Conservation (phyloP, 148 eudicot genomes). For the Limonium bicolor region DNA sequence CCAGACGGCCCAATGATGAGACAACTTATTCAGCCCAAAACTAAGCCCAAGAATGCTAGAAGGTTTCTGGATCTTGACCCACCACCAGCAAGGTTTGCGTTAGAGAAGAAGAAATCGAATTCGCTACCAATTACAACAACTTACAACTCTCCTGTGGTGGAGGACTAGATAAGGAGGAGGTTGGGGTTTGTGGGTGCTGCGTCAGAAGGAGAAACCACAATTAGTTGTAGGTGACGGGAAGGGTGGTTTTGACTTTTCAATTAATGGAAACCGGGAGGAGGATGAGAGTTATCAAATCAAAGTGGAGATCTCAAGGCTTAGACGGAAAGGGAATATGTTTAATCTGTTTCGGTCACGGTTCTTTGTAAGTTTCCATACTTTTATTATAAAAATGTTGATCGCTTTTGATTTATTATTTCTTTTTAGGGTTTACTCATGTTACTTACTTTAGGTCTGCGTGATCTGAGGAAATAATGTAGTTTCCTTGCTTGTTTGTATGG, state of each 20-base stretch:
- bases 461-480: neutral
- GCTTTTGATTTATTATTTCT: neutral
- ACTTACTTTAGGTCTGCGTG: too few species aligned
- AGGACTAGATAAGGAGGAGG: slow-evolving; percentile 16
- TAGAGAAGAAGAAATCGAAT: slow-evolving; percentile 8
- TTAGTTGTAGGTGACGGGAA: slow-evolving; percentile 8
- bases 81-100: slow-evolving; percentile 39
- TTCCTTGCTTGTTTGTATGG: neutral
- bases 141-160: too few species aligned
- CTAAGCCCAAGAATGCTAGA: slow-evolving; percentile 44
- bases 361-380: neutral
- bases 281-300: too few species aligned
- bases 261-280: too few species aligned
- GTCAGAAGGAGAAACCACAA: slow-evolving; percentile 19
- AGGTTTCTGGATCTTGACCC: slow-evolving; percentile 54
- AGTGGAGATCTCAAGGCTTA: too few species aligned
- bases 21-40: slow-evolving; percentile 22
- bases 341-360: neutral
- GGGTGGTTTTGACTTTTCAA: slow-evolving; percentile 16
- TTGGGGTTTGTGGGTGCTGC: slow-evolving; percentile 9
- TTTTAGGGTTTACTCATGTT: neutral
- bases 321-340: too few species aligned
- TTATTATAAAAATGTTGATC: neutral
- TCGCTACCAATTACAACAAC: slow-evolving; percentile 45
- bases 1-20: slow-evolving; percentile 17